phyloP scores from a whole-genome alignment of 495 filamentous ascomycete genomes.

The Xylaria castorea region DNA sequence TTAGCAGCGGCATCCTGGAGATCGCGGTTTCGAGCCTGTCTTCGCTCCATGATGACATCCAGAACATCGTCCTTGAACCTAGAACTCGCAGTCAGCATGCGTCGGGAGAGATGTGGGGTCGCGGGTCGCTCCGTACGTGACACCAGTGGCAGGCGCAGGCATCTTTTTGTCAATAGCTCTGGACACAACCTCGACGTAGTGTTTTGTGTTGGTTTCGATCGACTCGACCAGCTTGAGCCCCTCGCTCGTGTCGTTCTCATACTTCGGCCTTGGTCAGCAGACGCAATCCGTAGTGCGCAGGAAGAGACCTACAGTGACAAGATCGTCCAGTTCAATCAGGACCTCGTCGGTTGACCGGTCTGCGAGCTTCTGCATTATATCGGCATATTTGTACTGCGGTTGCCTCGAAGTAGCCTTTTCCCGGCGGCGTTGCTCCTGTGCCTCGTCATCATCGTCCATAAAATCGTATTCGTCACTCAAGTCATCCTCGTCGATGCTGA shows the following conservation, averaged over 20 bases:
- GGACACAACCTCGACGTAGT: slow-evolving; percentile 91
- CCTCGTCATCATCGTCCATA: slow-evolving; percentile 83
- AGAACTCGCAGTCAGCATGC: background rate
- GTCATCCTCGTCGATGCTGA: slow-evolving; percentile 86
- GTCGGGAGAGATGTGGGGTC: slow-evolving; percentile 17
- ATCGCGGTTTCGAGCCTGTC: slow-evolving; percentile 82
- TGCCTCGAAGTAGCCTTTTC: slow-evolving; percentile 52
- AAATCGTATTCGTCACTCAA: slow-evolving; percentile 95
- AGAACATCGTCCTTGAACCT: slow-evolving; percentile 97
- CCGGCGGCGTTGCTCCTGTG: slow-evolving; percentile 53
- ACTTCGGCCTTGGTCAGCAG: slow-evolving; percentile 55
- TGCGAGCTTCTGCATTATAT: slow-evolving; percentile 85
- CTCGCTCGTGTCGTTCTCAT: slow-evolving; percentile 71
- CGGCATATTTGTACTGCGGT: slow-evolving; percentile 86
- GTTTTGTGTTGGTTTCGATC: slow-evolving; percentile 88
- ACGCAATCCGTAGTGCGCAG: background rate
- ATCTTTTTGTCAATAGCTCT: slow-evolving; percentile 86
- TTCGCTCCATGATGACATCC: slow-evolving; percentile 93
- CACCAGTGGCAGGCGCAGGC: slow-evolving; percentile 77
- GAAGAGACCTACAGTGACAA: slow-evolving; percentile 65
- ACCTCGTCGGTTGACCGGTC: slow-evolving; percentile 77
- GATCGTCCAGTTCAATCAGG: slow-evolving; percentile 87
- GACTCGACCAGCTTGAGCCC: slow-evolving; percentile 81
- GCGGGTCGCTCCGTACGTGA: slow-evolving; percentile 63
- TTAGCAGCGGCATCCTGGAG: slow-evolving; percentile 71